Base-by-base conservation (phyloP, 306 rosid species). In the Leucaena leucocephala region DNA sequence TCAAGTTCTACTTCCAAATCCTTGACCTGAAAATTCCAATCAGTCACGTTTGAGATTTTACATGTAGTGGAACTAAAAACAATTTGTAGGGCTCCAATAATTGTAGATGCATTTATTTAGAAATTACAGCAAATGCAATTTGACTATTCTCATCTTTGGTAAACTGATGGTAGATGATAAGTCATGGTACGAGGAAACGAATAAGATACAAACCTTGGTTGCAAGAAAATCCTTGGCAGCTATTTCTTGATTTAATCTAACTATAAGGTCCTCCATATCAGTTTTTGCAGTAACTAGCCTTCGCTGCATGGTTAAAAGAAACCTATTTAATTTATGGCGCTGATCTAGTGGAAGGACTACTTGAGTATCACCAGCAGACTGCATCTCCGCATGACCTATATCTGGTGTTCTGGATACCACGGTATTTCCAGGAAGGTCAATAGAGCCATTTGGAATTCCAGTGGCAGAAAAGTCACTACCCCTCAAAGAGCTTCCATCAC, bases 1-100 rank as follows among this genome's bases (percentile, higher is more conserved):
- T 91, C 98, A 57, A 93, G 91, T 86, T 96, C 99, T 70, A 83
- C 97, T 85, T 96, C 99, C 88, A 96, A 89, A 91, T 96, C 98
- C 90, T 91, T 96, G 68, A 93, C 97, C 99, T 96, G 94, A 64
- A 86, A 88, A 62, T 82, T 83, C 66, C 84, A 81, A 72, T 81
- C 43, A 73, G 16, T 76, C 68, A 76, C 58, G 46, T 66, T 45
- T 13, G 61, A 76, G 74, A 59, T 72, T 27, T 34, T 45, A 63
- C 64, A 64, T 46, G 12, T 17, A 16, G 8, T 33, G 54, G 44
- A 82, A 72, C 80, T 77, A 63, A 66, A 48, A 59, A 61, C 59
- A 59, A 76, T 70, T 69, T 35, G 6, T 68, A 44, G 9, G 62
- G 70, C 68, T 59, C 55, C 68, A 48, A 33, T 46, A 36, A 52